Evolutionary conservation across 1,139 yeast genomes (phyloP), one percentile per base, ranked within the genome.

Genomic region (Sugiyamaella pinicola): DNA sequence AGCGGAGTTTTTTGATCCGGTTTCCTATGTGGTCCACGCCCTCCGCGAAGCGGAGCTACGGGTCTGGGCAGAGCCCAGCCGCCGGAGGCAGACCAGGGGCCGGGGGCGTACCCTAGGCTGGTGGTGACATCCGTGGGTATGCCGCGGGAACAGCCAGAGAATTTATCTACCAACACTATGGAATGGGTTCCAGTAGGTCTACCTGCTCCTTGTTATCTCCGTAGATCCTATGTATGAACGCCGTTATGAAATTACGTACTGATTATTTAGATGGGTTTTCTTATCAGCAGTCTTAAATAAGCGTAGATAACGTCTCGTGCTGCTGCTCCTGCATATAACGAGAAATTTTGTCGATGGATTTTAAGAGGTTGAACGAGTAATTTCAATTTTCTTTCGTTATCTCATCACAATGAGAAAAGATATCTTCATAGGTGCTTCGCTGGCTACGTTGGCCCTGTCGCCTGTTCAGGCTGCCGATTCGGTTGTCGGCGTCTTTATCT

Each of bases 401-500:
- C 28, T n/a, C n/a, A 12, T 15, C 7, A 38, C 6, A 28, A 42
- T 42, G 46, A 42, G 18, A 19, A 13, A 9, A 21, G 15, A 28
- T n/a, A 6, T 54, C 34, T 51, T 47, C 9, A 28, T 55, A 12
- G 15, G 9, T 31, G 12, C 17, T 5, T 31, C 43, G 13, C 39
- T 49, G 13, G 19, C 47, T 12, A 28, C 17, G 2, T 18, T 42
- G 28, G 37, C 13, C 31, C 57, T 12, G 24, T 51, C 31, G 55
- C 49, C 45, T 26, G 55, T 28, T 58, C 55, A 2, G 66, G 61
- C 39, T 21, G 40, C 13, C 13, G 47, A 43, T 12, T 33, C 39
- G 10, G 61, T 59, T 17, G 65, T 66, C 26, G 79, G 79, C 8
- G 66, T 77, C 1, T 71, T 72, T 51, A 71, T 76, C 58, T 74